Conservation (phyloP, 2,329 filamentous ascomycete species). For the Trichothecium roseum region DNA sequence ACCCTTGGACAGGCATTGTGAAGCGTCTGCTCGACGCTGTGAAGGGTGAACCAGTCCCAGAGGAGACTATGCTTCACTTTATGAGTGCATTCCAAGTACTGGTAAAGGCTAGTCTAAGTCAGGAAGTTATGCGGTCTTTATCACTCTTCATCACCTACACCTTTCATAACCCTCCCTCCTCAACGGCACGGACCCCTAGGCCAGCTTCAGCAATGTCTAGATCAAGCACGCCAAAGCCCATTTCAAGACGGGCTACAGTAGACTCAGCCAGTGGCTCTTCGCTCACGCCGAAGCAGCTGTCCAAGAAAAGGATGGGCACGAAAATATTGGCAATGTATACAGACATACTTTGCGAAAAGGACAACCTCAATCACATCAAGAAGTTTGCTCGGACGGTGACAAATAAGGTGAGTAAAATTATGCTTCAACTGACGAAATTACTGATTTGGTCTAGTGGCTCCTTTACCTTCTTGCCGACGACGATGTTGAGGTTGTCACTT, state of each 20-base stretch:
- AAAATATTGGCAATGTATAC: slow-evolving; percentile 70
- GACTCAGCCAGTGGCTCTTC: slow-evolving; percentile 23
- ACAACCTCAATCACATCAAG: slow-evolving; percentile 57
- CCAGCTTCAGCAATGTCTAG: slow-evolving; percentile 26
- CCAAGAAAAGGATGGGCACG: slow-evolving; percentile 62
- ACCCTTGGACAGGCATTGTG: slow-evolving; percentile 57
- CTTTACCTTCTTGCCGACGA: slow-evolving; percentile 83
- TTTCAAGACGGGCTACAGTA: slow-evolving; percentile 22
- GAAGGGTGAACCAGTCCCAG: slow-evolving; percentile 70
- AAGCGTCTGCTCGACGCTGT: slow-evolving; percentile 84
- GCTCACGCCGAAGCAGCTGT: slow-evolving; percentile 27
- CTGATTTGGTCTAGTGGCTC: slow-evolving; percentile 55
- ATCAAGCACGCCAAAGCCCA: slow-evolving; percentile 27
- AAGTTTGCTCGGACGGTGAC: slow-evolving; percentile 93
- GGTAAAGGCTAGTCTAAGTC: slow-evolving; percentile 69
- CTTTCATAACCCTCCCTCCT: slow-evolving; percentile 51
- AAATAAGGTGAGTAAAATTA: slow-evolving; percentile 79
- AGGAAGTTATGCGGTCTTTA: slow-evolving; percentile 75
- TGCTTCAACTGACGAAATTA: background rate
- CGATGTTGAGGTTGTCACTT: slow-evolving; percentile 70
- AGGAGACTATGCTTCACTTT: slow-evolving; percentile 65
- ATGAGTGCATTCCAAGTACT: slow-evolving; percentile 70
- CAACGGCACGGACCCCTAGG: slow-evolving; percentile 41
- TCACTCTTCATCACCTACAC: slow-evolving; percentile 91
- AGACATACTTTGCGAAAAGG: slow-evolving; percentile 64